A percentile compares a stretch with the other conserved stretches of the same genome.
Conservation (phyloP, 2,329 filamentous ascomycete genomes). For the Meredithiella fracta region DNA sequence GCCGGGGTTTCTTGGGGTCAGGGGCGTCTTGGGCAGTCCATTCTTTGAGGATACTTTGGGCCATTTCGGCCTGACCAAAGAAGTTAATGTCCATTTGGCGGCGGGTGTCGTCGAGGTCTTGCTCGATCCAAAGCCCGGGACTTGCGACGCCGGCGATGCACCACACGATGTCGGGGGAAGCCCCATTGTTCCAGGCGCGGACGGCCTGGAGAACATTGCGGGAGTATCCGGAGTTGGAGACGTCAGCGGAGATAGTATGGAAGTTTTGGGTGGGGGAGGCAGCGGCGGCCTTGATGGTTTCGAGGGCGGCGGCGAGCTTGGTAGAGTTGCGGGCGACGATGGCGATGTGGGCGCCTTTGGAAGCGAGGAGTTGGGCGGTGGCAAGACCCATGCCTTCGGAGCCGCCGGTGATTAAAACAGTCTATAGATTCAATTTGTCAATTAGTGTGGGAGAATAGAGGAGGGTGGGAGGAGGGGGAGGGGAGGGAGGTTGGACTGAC, state of each 20-base stretch:
- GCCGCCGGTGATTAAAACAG: slow-evolving; percentile 73
- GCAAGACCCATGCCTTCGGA: slow-evolving; percentile 84
- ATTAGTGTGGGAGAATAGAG: neutral
- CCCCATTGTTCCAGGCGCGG: slow-evolving; percentile 59
- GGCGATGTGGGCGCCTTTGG: slow-evolving; percentile 72
- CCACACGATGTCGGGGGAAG: slow-evolving; percentile 74
- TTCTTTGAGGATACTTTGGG: slow-evolving; percentile 56
- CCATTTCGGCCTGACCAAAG: slow-evolving; percentile 72
- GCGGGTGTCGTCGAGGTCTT: slow-evolving; percentile 47
- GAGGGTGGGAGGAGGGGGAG: neutral
- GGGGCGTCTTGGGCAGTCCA: slow-evolving; percentile 42
- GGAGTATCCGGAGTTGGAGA: slow-evolving; percentile 55
- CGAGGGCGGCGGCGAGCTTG: slow-evolving; percentile 55
- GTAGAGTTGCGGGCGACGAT: slow-evolving; percentile 62
- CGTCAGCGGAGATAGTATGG: slow-evolving; percentile 68
- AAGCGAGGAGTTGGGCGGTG: slow-evolving; percentile 55
- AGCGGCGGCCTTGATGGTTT: slow-evolving; percentile 46
- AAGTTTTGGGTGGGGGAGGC: slow-evolving; percentile 57
- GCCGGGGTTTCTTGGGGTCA: slow-evolving; percentile 30
- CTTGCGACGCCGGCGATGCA: slow-evolving; percentile 62
- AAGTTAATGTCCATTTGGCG: slow-evolving; percentile 87
- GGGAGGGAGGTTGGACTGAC: slow-evolving; percentile 28
- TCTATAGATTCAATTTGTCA: too few species aligned
- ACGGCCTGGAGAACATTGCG: slow-evolving; percentile 53
- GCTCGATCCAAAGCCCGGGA: slow-evolving; percentile 65